Conservation (phyloP, 805 yeast species). For the Yarrowia sp. region DNA sequence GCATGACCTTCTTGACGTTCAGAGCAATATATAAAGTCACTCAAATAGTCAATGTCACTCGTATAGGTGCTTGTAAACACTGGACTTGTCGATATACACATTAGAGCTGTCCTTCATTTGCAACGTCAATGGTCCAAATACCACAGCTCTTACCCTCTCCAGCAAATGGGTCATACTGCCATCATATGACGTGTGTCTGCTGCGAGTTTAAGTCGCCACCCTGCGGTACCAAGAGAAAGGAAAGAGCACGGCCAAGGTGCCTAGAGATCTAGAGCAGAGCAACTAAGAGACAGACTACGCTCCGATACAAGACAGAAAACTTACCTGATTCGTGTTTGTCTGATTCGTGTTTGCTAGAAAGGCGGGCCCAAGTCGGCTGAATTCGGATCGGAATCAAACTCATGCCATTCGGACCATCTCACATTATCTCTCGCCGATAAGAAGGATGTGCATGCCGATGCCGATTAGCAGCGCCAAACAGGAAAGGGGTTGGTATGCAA, state of each 20-base stretch:
- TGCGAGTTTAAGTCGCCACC: slow-evolving; percentile 11
- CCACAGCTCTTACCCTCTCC: slow-evolving; percentile 5
- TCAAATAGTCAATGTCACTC: too few species aligned
- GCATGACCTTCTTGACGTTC: too few species aligned
- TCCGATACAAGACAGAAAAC: neutral
- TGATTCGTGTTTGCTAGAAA: too few species aligned
- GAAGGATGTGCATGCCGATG: slow-evolving; percentile 5
- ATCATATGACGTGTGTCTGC: neutral
- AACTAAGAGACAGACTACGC: too few species aligned
- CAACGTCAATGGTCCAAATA: too few species aligned
- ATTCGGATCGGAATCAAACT: neutral
- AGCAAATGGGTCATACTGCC: neutral
- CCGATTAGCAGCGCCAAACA: neutral
- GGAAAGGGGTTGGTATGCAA: neutral
- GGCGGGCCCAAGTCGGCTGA: neutral
- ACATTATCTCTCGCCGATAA: slow-evolving; percentile 14
- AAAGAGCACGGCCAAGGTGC: neutral
- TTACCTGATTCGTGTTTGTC: neutral
- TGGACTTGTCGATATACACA: too few species aligned
- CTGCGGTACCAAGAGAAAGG: neutral
- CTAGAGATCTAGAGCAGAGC: too few species aligned
- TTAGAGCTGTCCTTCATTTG: too few species aligned
- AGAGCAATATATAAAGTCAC: too few species aligned
- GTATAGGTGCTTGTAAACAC: too few species aligned
- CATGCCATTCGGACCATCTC: neutral